phyloP scores from a whole-genome alignment of 805 yeast genomes.

The Saturnispora besseyi region DNA sequence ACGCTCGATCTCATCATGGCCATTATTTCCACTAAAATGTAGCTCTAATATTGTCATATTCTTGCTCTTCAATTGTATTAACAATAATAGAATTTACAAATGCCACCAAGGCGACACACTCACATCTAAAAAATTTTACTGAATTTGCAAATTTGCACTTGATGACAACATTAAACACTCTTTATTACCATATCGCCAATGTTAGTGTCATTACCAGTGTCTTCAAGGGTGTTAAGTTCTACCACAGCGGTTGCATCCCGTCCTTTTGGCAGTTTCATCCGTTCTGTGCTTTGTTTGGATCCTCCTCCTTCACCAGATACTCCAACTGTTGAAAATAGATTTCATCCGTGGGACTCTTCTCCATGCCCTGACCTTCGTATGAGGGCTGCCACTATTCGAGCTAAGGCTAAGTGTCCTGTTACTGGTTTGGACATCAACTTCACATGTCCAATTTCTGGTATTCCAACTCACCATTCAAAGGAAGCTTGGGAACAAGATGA shows the following conservation, averaged over 20 bases:
- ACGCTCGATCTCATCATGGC: neutral
- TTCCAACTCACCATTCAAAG: slow-evolving; percentile 88
- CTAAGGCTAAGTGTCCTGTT: slow-evolving; percentile 85
- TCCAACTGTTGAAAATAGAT: slow-evolving; percentile 65
- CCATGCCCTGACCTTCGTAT: slow-evolving; percentile 82
- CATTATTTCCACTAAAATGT: slow-evolving; percentile 1
- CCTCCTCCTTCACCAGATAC: slow-evolving; percentile 56
- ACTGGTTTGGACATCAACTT: slow-evolving; percentile 70
- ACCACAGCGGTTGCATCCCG: slow-evolving; percentile 10
- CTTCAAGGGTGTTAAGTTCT: neutral
- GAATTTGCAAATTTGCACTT: neutral
- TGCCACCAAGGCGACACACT: too few species aligned
- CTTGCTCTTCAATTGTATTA: neutral
- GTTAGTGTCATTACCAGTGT: neutral
- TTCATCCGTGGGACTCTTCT: slow-evolving; percentile 86
- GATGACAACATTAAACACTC: neutral
- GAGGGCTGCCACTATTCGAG: slow-evolving; percentile 83
- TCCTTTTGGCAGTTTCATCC: slow-evolving; percentile 27
- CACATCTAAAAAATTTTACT: neutral
- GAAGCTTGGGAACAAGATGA: slow-evolving; percentile 83
- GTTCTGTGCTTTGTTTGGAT: slow-evolving; percentile 38
- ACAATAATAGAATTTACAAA: neutral
- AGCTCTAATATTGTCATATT: neutral
- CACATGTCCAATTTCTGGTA: slow-evolving; percentile 90
- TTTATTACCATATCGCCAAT: neutral